Evolutionary conservation across 202 grass and related monocot species (phyloP).

Genomic region (Panicum hallii): DNA sequence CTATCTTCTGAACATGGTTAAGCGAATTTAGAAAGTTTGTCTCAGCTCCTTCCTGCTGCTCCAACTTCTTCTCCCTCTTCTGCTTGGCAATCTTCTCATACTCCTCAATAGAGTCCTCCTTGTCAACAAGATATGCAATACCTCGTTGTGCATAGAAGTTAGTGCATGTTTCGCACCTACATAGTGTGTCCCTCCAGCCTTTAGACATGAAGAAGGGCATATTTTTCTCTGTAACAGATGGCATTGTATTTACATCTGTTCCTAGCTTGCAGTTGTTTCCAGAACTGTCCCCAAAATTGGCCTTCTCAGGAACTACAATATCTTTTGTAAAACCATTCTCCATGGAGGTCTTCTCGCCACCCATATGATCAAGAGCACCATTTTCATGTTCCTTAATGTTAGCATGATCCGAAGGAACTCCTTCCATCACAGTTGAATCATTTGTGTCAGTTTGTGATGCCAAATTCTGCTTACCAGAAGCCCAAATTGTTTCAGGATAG

Average conservation of each 20-base stretch:
- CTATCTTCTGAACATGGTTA: conserved; percentile 94
- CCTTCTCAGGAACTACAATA: conserved; percentile 34
- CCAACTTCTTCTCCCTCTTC: conserved; percentile 90
- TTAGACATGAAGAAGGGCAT: conserved; percentile 79
- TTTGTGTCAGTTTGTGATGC: conserved; percentile 40
- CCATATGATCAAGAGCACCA: conserved; percentile 29
- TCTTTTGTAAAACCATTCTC: conserved; percentile 26
- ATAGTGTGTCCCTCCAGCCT: conserved; percentile 88
- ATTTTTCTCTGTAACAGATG: conserved; percentile 51
- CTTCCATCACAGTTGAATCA: conserved; percentile 47
- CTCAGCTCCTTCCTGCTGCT: conserved; percentile 90
- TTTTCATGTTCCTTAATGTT: conserved; percentile 50
- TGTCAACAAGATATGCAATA: conserved; percentile 74
- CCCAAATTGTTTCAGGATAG: conserved; percentile 69
- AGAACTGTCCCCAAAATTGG: conserved; percentile 47
- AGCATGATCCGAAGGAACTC: conserved; percentile 33
- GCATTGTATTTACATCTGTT: conserved; percentile 62
- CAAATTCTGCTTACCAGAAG: conserved; percentile 54
- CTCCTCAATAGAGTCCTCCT: conserved; percentile 89
- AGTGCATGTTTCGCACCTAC: conserved; percentile 73
- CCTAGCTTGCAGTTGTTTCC: conserved; percentile 64
- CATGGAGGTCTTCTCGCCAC: conserved; percentile 28
- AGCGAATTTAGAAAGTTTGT: conserved; percentile 85
- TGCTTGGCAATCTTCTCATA: conserved; percentile 91
- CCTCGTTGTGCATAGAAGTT: conserved; percentile 59